Conservation (phyloP, 2,329 filamentous ascomycete genomes). For the Lasiodiplodia gonubiensis region DNA sequence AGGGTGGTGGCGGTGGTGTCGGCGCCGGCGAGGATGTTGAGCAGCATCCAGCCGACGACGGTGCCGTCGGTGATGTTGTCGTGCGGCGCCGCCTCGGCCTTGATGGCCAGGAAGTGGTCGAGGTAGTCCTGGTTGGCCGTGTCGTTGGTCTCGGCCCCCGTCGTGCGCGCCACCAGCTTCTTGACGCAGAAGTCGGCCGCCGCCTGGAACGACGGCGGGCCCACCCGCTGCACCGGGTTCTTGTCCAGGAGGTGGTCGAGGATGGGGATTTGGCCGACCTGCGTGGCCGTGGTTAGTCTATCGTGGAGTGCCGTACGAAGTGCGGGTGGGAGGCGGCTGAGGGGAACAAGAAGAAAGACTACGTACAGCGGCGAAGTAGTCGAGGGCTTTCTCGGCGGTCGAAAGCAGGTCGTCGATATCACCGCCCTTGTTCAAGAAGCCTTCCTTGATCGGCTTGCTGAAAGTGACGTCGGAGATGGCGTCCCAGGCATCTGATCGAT, state of each 20-base stretch:
- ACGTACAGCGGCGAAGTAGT: conserved; percentile 35
- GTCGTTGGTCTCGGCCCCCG: conserved; percentile 29
- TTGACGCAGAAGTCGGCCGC: conserved; percentile 34
- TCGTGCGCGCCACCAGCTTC: conserved; percentile 32
- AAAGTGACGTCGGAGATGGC: conserved; percentile 21
- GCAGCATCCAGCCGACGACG: conserved; percentile 42
- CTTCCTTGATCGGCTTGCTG: conserved; percentile 23
- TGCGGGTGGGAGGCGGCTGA: too few species aligned
- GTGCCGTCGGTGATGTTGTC: conserved; percentile 37
- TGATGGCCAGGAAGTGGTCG: conserved; percentile 33
- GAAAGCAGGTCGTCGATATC: conserved; percentile 31
- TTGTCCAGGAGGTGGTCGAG: conserved; percentile 37
- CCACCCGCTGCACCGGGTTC: conserved; percentile 32
- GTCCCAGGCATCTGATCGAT: conserved; percentile 15
- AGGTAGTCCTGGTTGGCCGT: conserved; percentile 34
- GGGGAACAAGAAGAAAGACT: neutral
- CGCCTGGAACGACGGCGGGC: conserved; percentile 33
- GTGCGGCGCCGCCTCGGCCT: conserved; percentile 30
- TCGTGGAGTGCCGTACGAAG: neutral
- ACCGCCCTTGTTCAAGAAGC: conserved; percentile 23
- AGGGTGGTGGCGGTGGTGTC: conserved; percentile 46
- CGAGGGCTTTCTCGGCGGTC: conserved; percentile 32
- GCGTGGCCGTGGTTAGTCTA: neutral
- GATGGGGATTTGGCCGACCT: conserved; percentile 40
- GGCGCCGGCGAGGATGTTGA: conserved; percentile 43